Evolutionary conservation across 139 green algal species (phyloP).

Genomic region (Chlorella sp.): DNA sequence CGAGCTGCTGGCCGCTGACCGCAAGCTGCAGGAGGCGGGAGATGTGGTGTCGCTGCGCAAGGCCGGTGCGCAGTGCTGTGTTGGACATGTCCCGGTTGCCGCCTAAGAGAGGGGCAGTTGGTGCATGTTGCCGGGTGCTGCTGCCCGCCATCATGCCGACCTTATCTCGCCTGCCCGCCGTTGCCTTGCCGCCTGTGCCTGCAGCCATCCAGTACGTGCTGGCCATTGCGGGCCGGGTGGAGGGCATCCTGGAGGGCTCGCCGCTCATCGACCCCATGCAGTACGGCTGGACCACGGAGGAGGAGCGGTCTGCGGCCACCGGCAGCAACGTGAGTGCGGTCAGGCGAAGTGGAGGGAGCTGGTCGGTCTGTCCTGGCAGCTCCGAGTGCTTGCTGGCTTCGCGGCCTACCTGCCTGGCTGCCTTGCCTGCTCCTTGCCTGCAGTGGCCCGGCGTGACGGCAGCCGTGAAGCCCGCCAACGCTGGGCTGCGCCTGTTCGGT

Average conservation of each 20-base stretch:
- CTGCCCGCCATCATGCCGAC: background rate
- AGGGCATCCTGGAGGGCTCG: constrained; percentile 69
- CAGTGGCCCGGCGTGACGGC: constrained; percentile 28
- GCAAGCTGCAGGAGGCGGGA: constrained; percentile 64
- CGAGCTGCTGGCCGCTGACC: constrained; percentile 74
- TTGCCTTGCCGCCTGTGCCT: background rate
- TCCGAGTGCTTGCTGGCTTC: too few relatives aligned
- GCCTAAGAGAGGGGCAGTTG: background rate
- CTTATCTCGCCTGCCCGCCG: background rate
- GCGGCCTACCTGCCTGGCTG: too few relatives aligned
- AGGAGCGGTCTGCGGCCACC: constrained; percentile 62
- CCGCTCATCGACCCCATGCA: constrained; percentile 76
- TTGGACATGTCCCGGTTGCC: background rate
- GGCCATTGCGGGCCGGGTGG: constrained; percentile 52
- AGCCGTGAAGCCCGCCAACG: constrained; percentile 64
- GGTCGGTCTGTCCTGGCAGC: too few relatives aligned
- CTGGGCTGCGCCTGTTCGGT: constrained; percentile 86
- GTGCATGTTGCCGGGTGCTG: background rate
- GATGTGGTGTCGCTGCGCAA: constrained; percentile 78
- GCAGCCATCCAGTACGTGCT: constrained; percentile 50
- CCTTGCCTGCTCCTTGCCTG: background rate
- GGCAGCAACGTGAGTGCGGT: constrained; percentile 11
- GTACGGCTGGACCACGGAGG: constrained; percentile 81
- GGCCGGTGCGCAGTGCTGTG: constrained; percentile 32
- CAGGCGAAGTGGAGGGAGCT: too few relatives aligned